Evolutionary conservation across 2,329 filamentous ascomycete genomes (phyloP), one percentile per base, ranked within the genome.

Genomic region (Pseudogymnoascus sp.): DNA sequence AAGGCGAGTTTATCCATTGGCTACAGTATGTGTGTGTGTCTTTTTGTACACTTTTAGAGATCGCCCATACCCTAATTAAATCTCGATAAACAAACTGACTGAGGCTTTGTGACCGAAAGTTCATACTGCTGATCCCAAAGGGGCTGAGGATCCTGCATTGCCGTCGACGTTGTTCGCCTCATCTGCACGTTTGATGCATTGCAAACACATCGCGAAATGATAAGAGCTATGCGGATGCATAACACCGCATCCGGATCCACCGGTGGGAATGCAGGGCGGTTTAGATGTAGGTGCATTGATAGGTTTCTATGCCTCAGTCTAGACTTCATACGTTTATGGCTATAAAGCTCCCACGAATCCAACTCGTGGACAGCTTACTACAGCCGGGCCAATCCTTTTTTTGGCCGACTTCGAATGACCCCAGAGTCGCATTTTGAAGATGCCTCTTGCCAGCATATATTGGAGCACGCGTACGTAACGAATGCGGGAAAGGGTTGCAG

Each of bases 1-100:
- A 56, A 56, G 50, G 28, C 50, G 50, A 36, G 50, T 56, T 56
- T 56, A 34, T 56, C 50, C 50, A 56, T 56, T 56, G 50, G 50
- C 50, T 56, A 34, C 50, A 56, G 50, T 56, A 56, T 56, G 50
- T 56, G 28, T 46, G 42, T 21, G 50, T 53, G 25, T 56, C 50
- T 56, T 56, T 56, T 56, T 56, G 50, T 56, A 56, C 50, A 36
- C 28, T 56, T 56, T 56, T 56, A 56, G 50, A 56, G 50, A 34
- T 56, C 50, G 50, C 50, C 11, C 50, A 56, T 56, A 56, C 50
- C 50, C 50, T 56, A 56, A 56, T 56, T 34, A 56, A 56, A 56
- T 56, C 50, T 56, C 50, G 50, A 56, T 56, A 18, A 56, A 34
- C 50, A 56, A 56, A 56, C 50, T 56, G 50, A 56, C 50, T 56